Percentiles rank a stretch among this genome's conserved stretches.
Evolutionary conservation across 768 basidiomycete genomes (phyloP).

Genomic region (Phaeolepiota aurea): DNA sequence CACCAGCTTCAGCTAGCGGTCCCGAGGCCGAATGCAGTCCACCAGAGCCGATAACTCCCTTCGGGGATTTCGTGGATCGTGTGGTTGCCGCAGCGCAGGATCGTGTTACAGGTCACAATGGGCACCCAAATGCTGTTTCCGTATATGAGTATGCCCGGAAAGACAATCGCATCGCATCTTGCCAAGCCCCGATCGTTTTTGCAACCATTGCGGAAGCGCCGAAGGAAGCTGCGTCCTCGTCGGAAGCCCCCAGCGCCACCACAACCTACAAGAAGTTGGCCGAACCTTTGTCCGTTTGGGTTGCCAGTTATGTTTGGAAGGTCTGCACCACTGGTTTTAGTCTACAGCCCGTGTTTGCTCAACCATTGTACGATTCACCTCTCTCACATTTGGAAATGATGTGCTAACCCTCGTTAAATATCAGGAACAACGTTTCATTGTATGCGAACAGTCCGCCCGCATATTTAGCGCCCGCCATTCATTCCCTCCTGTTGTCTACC

Average conservation of each 20-base stretch:
- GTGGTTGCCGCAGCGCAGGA: constrained; percentile 41
- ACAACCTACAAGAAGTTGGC: constrained; percentile 62
- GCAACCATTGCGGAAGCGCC: constrained; percentile 23
- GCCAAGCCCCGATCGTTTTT: constrained; percentile 17
- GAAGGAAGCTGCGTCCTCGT: constrained; percentile 28
- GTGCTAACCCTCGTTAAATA: no score
- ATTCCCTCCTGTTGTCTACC: constrained; percentile 70
- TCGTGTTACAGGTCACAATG: constrained; percentile 3
- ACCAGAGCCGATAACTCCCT: constrained; percentile 67
- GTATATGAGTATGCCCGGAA: constrained; percentile 10
- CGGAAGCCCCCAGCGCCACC: constrained; percentile 39
- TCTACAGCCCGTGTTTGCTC: constrained; percentile 44
- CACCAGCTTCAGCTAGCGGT: constrained; percentile 41
- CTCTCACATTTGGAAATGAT: no score
- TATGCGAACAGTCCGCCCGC: constrained; percentile 40
- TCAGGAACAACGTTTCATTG: constrained; percentile 22
- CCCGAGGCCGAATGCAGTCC: constrained; percentile 60
- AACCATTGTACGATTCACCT: constrained; percentile 55
- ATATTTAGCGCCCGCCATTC: constrained; percentile 53
- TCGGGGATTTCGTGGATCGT: constrained; percentile 68
- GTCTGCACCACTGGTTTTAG: constrained; percentile 67
- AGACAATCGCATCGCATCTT: constrained; percentile 8
- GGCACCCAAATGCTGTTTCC: not conserved
- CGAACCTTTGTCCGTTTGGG: constrained; percentile 74
- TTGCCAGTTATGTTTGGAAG: constrained; percentile 76